Conservation (phyloP, 805 yeast species). For the Saturnispora halmiae region DNA sequence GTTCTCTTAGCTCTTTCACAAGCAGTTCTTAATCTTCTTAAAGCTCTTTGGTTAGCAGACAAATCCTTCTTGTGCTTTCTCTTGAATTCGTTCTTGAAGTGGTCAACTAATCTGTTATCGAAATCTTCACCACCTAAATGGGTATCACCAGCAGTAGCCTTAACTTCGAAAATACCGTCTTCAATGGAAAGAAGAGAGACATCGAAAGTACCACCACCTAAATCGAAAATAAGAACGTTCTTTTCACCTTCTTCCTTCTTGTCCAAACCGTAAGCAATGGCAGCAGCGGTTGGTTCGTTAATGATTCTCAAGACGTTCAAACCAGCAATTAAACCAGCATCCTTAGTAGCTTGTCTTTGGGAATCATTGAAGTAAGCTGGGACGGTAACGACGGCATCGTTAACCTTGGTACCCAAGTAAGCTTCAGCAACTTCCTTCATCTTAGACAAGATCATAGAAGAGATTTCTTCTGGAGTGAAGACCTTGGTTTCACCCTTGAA, state of each 20-base stretch:
- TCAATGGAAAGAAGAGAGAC: slow-evolving; percentile 71
- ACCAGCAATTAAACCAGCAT: slow-evolving; percentile 70
- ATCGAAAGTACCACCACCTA: slow-evolving; percentile 84
- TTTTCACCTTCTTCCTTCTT: slow-evolving; percentile 40
- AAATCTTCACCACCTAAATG: slow-evolving; percentile 85
- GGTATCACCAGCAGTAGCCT: slow-evolving; percentile 78
- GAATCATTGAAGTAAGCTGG: slow-evolving; percentile 81
- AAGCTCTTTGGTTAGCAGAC: slow-evolving; percentile 88
- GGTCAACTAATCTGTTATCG: slow-evolving; percentile 74
- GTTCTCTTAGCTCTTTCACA: slow-evolving; percentile 99
- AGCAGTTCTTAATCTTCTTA: slow-evolving; percentile 97
- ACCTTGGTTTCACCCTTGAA: slow-evolving; percentile 87
- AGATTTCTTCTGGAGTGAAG: slow-evolving; percentile 91
- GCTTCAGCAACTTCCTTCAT: slow-evolving; percentile 60
- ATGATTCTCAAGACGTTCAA: slow-evolving; percentile 65
- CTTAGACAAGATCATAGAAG: slow-evolving; percentile 72
- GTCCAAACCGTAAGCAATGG: slow-evolving; percentile 71
- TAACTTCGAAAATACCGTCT: slow-evolving; percentile 72
- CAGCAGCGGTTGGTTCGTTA: slow-evolving; percentile 83
- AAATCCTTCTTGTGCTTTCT: slow-evolving; percentile 96
- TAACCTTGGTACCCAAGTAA: slow-evolving; percentile 42
- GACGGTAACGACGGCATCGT: slow-evolving; percentile 74
- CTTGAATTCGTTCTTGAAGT: slow-evolving; percentile 92
- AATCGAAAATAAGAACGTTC: slow-evolving; percentile 54
- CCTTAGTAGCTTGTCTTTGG: slow-evolving; percentile 77